Base-by-base conservation (phyloP, 768 basidiomycete species). In the Antrodiella citrinella region DNA sequence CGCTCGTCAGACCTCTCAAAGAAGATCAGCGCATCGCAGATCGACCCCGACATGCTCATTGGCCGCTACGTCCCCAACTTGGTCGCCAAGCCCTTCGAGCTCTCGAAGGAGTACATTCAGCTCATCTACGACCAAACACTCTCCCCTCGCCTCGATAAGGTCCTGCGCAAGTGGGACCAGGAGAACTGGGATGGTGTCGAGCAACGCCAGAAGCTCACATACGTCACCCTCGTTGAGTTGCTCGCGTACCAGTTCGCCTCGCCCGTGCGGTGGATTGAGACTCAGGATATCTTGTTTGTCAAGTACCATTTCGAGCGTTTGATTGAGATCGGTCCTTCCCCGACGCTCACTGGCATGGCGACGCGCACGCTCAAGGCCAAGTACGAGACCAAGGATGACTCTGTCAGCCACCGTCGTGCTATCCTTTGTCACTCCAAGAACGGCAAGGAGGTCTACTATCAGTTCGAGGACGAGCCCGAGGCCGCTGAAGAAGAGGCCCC, bases 241-340 rank as follows among this genome's bases (percentile, higher is more conserved):
- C 76, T 99, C 45, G 91, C 96, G 12, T 99, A 99, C 64, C 96
- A 99, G 65, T 98, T 95, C 59, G 94, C 95, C 0, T 98, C 95
- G 1, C 94, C 96, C 4, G 95, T 99, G 18, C 87, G 94, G 45
- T 99, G 96, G 96, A 99, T 99, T 60, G 90, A 98, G 72, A 99
- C 95, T 0, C 96, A 99, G 64, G 96, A 99, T 61, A 77, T 88
- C 21, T 77, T 99, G 50, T 99, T 99, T 74, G 78, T 75, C 9
- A 68, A 82, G 7, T 96, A 82, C 74, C 73, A 75, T 42, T 96
- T 96, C 61, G 95, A 97, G 67, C 84, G 96, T 13, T 76, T 98
- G 60, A 86, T 99, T 59, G 96, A 99, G 65, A 72, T 99, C 47
- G 96, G 96, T 25, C 96, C 96, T 38, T 92, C 92, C 3, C 96